Conservation (phyloP, 2,329 filamentous ascomycete species). For the Ceratocystis ficicola region DNA sequence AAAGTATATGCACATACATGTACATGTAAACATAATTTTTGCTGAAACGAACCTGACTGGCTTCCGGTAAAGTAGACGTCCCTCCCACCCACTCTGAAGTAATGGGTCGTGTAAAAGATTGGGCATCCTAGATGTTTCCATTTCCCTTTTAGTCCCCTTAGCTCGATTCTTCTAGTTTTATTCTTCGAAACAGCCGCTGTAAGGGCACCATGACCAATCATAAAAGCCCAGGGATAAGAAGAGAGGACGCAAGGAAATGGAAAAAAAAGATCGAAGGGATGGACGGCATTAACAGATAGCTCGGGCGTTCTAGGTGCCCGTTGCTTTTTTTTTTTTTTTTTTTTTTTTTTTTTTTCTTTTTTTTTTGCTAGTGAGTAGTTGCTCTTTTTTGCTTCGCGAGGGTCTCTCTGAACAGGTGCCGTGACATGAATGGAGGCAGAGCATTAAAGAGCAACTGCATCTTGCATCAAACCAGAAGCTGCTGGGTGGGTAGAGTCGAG, state of each 20-base stretch:
- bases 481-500: background rate
- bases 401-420: background rate
- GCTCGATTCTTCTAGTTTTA: conserved; percentile 2
- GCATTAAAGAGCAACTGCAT: background rate
- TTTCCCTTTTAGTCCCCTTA: background rate
- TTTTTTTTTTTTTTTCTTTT: background rate
- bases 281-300: background rate
- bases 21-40: background rate
- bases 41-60: no score
- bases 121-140: background rate
- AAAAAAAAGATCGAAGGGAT: background rate
- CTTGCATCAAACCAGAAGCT: background rate
- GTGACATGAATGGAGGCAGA: background rate
- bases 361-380: background rate
- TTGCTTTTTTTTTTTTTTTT: background rate
- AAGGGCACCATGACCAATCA: background rate
- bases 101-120: background rate
- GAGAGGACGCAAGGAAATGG: background rate
- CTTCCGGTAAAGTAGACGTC: background rate
- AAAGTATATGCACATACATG: background rate
- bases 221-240: background rate
- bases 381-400: no score
- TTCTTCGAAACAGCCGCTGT: background rate
- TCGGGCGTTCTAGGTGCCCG: conserved; percentile 2
- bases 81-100: background rate